A percentile compares a stretch with the other conserved stretches of the same genome.
phyloP scores from a whole-genome alignment of 345 rosid genomes.

The Ceriops tagal region DNA sequence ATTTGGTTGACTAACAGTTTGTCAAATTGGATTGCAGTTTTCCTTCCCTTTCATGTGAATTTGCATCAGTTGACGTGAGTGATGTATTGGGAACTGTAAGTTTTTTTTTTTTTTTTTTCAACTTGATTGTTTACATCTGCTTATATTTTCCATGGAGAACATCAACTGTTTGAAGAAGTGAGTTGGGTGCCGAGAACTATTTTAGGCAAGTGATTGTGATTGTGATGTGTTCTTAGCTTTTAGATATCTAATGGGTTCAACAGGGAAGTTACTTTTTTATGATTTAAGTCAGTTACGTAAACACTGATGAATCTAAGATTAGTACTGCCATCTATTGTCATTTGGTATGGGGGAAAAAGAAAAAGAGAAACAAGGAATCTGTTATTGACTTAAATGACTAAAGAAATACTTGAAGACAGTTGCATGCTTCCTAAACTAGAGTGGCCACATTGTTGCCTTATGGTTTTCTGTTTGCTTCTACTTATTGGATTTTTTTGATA shows the following conservation, averaged over 20 bases:
- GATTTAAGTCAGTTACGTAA: neutral
- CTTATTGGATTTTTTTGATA: neutral
- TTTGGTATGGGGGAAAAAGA: neutral
- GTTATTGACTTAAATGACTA: neutral
- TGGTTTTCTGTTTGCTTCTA: neutral
- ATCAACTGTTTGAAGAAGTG: neutral
- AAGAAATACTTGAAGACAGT: neutral
- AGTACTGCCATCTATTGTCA: neutral
- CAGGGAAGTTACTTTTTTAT: neutral
- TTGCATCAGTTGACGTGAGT: constrained; percentile 90
- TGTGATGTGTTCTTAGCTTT: neutral
- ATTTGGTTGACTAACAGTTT: constrained; percentile 26
- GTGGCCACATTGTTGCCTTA: neutral
- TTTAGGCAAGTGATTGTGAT: neutral
- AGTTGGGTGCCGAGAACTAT: neutral
- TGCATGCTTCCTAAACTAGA: neutral
- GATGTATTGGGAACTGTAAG: constrained; percentile 99
- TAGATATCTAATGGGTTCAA: too few species aligned
- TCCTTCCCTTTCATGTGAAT: constrained; percentile 97
- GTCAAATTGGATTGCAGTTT: constrained; percentile 51
- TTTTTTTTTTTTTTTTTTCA: constrained; percentile 28
- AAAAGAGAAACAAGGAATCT: neutral
- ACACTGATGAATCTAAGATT: neutral
- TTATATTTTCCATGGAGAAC: neutral
- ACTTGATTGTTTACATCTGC: constrained; percentile 16